A percentile compares a stretch with the other conserved stretches of the same genome.
phyloP scores from a whole-genome alignment of 2,329 filamentous ascomycete genomes.

The Mariannaea elegans region DNA sequence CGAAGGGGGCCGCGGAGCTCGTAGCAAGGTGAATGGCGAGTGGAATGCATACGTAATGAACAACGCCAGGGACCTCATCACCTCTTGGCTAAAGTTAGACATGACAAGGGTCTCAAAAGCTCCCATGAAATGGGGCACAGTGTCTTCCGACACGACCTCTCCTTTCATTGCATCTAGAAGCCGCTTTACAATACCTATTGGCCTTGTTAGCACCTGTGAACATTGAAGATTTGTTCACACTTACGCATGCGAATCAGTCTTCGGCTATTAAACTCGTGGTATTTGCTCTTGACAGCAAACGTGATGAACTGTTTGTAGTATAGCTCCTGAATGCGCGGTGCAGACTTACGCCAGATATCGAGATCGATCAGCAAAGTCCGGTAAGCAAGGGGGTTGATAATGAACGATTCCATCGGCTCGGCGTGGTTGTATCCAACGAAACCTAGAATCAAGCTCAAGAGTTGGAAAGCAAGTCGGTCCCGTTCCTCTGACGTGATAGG shows the following conservation, averaged over 20 bases:
- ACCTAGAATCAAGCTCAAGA: slow-evolving; percentile 79
- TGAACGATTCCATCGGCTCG: slow-evolving; percentile 86
- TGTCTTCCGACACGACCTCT: slow-evolving; percentile 76
- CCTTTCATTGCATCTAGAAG: slow-evolving; percentile 90
- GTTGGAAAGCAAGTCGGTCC: slow-evolving; percentile 65
- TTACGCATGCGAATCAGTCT: slow-evolving; percentile 89
- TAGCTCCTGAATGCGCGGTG: slow-evolving; percentile 79
- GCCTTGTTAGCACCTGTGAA: slow-evolving; percentile 25
- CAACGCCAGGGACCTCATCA: slow-evolving; percentile 85
- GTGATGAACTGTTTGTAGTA: slow-evolving; percentile 94
- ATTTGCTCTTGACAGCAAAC: slow-evolving; percentile 89
- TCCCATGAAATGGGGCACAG: slow-evolving; percentile 78
- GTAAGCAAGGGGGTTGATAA: slow-evolving; percentile 95
- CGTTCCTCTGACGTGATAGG: slow-evolving; percentile 61
- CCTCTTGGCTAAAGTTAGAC: slow-evolving; percentile 83
- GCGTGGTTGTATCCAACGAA: slow-evolving; percentile 90
- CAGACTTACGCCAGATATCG: slow-evolving; percentile 88
- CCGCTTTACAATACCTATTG: slow-evolving; percentile 83
- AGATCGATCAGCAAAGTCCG: slow-evolving; percentile 90
- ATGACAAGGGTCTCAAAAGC: slow-evolving; percentile 83
- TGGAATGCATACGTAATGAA: slow-evolving; percentile 95
- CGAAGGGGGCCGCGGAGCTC: slow-evolving; percentile 60
- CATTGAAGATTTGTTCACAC: slow-evolving; percentile 42
- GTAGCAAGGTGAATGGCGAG: slow-evolving; percentile 56
- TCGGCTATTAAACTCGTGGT: slow-evolving; percentile 90